phyloP scores from a whole-genome alignment of 2,329 filamentous ascomycete species.

The Penicillium occitanis region DNA sequence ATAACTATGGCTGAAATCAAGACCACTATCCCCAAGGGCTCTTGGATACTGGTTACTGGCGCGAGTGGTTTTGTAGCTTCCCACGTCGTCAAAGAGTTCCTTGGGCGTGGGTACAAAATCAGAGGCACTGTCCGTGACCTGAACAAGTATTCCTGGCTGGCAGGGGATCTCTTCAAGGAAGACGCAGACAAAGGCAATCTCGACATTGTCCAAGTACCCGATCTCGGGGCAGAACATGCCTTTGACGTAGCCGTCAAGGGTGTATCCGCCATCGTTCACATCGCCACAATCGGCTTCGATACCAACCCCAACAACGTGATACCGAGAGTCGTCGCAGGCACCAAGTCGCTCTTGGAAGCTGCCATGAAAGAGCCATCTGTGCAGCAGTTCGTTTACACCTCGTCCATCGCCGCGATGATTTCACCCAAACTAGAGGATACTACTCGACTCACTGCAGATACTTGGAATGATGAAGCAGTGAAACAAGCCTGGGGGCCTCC shows the following conservation, averaged over 20 bases:
- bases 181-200: constrained; percentile 3
- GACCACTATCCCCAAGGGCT: constrained; percentile 11
- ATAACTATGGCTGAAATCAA: neutral
- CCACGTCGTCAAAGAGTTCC: constrained; percentile 10
- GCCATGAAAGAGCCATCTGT: constrained; percentile 10
- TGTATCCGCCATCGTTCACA: constrained; percentile 12
- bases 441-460: constrained; percentile 3
- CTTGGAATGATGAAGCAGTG: constrained; percentile 4
- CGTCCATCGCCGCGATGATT: constrained; percentile 4
- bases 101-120: constrained; percentile 16
- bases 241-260: constrained; percentile 13
- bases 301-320: constrained; percentile 11
- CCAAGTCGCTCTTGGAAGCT: constrained; percentile 8
- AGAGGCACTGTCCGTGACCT: constrained; percentile 8
- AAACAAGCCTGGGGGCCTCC: constrained; percentile 14
- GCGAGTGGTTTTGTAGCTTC: constrained; percentile 14
- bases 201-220: neutral
- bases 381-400: constrained; percentile 14
- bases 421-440: neutral
- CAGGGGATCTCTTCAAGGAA: constrained; percentile 1
- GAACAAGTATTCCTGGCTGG: constrained; percentile 7
- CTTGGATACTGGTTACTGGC: constrained; percentile 15
- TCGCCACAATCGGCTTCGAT: constrained; percentile 16
- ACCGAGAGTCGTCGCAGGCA: neutral
- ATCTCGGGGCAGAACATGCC: constrained; percentile 8